Evolutionary conservation across 2,329 filamentous ascomycete genomes (phyloP).

Genomic region (Hirsutella thompsonii): DNA sequence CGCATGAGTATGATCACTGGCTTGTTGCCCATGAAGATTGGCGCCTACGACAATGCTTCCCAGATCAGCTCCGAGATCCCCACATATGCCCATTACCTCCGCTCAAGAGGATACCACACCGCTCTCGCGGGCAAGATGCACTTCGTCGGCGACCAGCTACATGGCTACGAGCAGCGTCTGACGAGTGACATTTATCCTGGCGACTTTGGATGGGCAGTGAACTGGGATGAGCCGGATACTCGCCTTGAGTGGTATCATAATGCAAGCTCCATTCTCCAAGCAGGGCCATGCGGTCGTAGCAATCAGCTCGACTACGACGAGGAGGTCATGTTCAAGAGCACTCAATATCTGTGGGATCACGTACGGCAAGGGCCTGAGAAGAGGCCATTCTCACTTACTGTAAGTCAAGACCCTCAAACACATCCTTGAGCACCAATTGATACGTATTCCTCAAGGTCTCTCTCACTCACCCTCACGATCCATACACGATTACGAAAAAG

Average conservation of each 20-base stretch:
- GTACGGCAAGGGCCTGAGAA: constrained; percentile 63
- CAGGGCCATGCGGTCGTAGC: constrained; percentile 75
- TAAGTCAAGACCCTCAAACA: too few relatives aligned
- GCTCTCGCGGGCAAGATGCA: constrained; percentile 94
- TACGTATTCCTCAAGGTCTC: constrained; percentile 46
- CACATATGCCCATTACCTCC: constrained; percentile 86
- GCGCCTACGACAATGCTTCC: constrained; percentile 81
- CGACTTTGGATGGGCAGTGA: constrained; percentile 88
- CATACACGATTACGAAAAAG: constrained; percentile 85
- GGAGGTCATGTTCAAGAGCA: constrained; percentile 86
- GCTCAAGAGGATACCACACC: constrained; percentile 76
- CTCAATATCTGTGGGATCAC: constrained; percentile 82
- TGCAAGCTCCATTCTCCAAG: constrained; percentile 83
- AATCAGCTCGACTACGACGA: constrained; percentile 96
- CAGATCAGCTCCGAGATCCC: constrained; percentile 74
- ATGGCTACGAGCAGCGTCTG: constrained; percentile 83
- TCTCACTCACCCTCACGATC: constrained; percentile 87
- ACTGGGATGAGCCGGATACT: constrained; percentile 83
- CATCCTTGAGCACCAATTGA: too few relatives aligned
- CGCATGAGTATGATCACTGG: constrained; percentile 93
- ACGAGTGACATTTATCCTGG: constrained; percentile 95
- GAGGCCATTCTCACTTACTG: constrained; percentile 75
- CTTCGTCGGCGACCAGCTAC: constrained; percentile 87
- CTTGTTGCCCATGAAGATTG: constrained; percentile 82
- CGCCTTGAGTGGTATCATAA: constrained; percentile 95